These are phyloP conservation scores for Taphrina deformans DNA, from an alignment of 1,139 yeast species.

Conservation along the genomic window DNA sequence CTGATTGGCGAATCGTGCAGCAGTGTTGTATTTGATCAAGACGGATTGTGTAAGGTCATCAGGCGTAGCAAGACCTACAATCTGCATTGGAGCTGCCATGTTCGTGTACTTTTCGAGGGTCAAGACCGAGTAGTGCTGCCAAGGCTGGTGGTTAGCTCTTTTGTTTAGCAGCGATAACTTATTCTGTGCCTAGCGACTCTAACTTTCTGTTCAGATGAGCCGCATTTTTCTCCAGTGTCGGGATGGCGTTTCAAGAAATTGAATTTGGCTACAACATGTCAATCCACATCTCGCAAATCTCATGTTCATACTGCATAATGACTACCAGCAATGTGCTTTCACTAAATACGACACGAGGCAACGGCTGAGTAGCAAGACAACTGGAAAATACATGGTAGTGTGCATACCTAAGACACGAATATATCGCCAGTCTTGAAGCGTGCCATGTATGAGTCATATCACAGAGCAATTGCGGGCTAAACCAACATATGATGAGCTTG, in stretches of 20 bases:
- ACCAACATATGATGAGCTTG: slow-evolving; percentile 13
- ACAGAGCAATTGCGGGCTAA: neutral
- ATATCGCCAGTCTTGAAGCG: too few relatives aligned
- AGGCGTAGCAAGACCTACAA: slow-evolving; percentile 17
- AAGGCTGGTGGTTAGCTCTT: neutral
- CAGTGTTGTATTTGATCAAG: slow-evolving; percentile 32
- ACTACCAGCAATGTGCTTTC: too few relatives aligned
- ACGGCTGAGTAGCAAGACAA: too few relatives aligned
- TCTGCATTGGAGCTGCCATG: slow-evolving; percentile 21
- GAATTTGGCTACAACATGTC: slow-evolving; percentile 5
- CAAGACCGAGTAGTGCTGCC: neutral
- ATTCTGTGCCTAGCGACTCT: neutral
- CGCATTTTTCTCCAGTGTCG: neutral
- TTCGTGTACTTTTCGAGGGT: neutral
- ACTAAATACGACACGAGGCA: too few relatives aligned
- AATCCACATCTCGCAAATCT: too few relatives aligned
- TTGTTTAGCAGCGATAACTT: neutral
- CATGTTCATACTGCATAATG: too few relatives aligned
- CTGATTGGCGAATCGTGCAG: slow-evolving; percentile 32
- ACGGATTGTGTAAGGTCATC: slow-evolving; percentile 7
- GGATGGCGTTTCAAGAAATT: neutral
- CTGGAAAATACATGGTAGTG: too few relatives aligned
- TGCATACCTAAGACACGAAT: too few relatives aligned
- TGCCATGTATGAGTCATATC: slow-evolving; percentile 6
- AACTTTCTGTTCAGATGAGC: slow-evolving; percentile 5